Base-by-base conservation (phyloP, 2,329 filamentous ascomycete species). In the Sporothrix pallida region DNA sequence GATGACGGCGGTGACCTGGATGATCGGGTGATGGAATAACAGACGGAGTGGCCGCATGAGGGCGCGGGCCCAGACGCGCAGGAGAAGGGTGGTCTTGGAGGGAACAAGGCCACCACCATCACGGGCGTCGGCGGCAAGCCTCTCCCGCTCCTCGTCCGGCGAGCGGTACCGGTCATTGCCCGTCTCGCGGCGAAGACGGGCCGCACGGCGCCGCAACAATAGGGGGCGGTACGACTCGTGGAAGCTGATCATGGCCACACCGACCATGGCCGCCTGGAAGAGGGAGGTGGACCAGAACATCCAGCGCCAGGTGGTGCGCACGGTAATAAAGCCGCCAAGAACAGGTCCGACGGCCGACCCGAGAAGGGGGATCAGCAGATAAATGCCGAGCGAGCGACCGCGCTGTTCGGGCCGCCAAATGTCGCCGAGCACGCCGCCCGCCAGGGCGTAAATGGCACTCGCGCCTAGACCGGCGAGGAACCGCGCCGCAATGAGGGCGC, bases 361-460 rank as follows among this genome's bases (percentile, higher is more conserved):
- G 3, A 58, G 56, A 12, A 58, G 56, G 56, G 56, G 56, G 56
- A 56, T 58, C 56, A 58, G 4, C 56, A 58, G 3, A 7, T 58
- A 58, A 15, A 58, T 58, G 10, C 56, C 56, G 4, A 58, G 76
- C 9, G 83, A 84, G 0, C 78, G 79, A 0, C 86, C 86, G 12
- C 86, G 80, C 73, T 86, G 79, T 70, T 87, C 83, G 0, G 84
- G 81, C 0, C 78, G 77, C 82, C 83, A 87, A 7, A 85, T 79
- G 74, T 88, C 86, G 0, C 82, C 81, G 0, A 88, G 77, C 6
- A 86, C 84, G 4, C 84, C 85, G 6, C 83, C 83, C 3, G 83
- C 84, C 26, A 88, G 80, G 0, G 84, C 80, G 50, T 86, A 84
- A 1, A 84, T 81, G 1, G 83, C 81, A 63, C 83, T 84, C 0